phyloP scores from a whole-genome alignment of 148 eudicot species.

The Pharnaceum exiguum region DNA sequence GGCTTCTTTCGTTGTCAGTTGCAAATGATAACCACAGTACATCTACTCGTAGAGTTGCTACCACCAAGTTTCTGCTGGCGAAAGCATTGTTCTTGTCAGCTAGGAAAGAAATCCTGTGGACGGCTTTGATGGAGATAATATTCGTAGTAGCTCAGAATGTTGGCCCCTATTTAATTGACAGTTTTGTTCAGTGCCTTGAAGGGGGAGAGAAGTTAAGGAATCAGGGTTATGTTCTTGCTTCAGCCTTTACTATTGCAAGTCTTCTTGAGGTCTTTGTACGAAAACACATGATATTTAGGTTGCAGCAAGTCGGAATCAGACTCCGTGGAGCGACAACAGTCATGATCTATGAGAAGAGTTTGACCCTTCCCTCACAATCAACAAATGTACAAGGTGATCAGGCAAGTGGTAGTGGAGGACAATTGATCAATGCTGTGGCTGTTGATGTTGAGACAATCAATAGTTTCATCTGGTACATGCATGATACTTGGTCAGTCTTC shows the following conservation, averaged over 20 bases:
- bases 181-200: slow-evolving; percentile 13
- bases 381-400: not conserved
- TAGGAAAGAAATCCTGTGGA: slow-evolving; percentile 12
- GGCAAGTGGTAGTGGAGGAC: slow-evolving; percentile 1
- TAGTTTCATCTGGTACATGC: not conserved
- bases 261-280: not conserved
- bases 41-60: not conserved
- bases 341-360: slow-evolving; percentile 8
- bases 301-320: slow-evolving; percentile 14
- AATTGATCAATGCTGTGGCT: slow-evolving; percentile 11
- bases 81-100: slow-evolving; percentile 1
- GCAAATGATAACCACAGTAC: not conserved
- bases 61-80: not conserved
- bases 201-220: not conserved
- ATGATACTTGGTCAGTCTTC: slow-evolving; percentile 15
- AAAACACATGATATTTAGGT: not conserved
- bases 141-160: not conserved
- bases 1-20: too few species aligned
- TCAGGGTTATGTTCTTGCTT: slow-evolving; percentile 3
- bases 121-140: not conserved
- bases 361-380: slow-evolving; percentile 8
- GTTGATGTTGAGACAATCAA: slow-evolving; percentile 13
- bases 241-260: not conserved
- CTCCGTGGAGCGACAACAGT: slow-evolving; percentile 5
- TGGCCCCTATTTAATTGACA: slow-evolving; percentile 12